Evolutionary conservation across 257 asterid genomes (phyloP).

Genomic region (Ballota nigra): DNA sequence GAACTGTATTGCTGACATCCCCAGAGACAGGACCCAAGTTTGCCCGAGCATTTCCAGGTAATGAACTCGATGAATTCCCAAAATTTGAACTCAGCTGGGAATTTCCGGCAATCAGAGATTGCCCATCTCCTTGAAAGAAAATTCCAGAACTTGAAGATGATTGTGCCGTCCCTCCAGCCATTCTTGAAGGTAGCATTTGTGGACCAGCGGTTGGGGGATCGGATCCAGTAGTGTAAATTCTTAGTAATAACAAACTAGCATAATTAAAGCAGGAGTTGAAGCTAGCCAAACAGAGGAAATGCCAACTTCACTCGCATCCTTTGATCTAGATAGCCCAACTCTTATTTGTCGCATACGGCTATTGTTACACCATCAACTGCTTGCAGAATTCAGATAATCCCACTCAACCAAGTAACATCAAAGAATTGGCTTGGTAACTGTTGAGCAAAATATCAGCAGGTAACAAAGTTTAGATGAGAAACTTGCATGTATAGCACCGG

Average conservation of each 20-base stretch:
- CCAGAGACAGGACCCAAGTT: conserved; percentile 52
- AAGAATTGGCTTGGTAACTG: conserved; percentile 12
- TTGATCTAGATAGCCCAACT: conserved; percentile 11
- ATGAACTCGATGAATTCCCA: conserved; percentile 54
- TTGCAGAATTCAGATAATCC: conserved; percentile 3
- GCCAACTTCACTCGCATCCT: not conserved
- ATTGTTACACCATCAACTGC: conserved; percentile 10
- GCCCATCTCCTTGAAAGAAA: conserved; percentile 74
- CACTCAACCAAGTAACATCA: conserved; percentile 11
- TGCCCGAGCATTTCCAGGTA: conserved; percentile 51
- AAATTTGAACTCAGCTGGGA: conserved; percentile 63
- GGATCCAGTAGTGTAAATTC: conserved; percentile 35
- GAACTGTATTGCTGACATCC: conserved; percentile 54
- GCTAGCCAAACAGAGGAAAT: not conserved
- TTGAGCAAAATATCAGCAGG: conserved; percentile 17
- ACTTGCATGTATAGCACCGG: not conserved
- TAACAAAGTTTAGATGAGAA: not conserved
- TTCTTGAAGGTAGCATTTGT: conserved; percentile 58
- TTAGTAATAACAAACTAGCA: not conserved
- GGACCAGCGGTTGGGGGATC: conserved; percentile 33
- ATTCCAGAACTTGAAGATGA: conserved; percentile 81
- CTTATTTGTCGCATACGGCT: not conserved
- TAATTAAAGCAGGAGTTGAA: not conserved
- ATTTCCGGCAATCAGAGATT: conserved; percentile 58
- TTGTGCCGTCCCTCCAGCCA: conserved; percentile 68